phyloP scores from a whole-genome alignment of 2,329 filamentous ascomycete species.

The Orbilia ellipsospora region DNA sequence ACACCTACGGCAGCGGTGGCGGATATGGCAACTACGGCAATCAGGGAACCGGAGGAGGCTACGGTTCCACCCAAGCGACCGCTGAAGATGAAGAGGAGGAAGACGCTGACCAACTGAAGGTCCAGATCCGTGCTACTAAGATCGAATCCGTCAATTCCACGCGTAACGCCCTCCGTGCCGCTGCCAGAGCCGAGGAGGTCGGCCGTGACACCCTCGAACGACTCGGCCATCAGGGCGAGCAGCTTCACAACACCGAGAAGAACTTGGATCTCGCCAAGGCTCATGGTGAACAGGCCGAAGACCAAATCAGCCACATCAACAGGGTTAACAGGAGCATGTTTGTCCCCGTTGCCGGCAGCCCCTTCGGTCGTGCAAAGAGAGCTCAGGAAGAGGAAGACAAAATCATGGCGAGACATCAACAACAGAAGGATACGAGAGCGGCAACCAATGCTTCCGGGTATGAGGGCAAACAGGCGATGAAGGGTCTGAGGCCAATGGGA shows the following conservation, averaged over 20 bases:
- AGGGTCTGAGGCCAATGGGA: slow-evolving; percentile 64
- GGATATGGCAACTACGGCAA: slow-evolving; percentile 10
- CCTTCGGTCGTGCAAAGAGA: slow-evolving; percentile 77
- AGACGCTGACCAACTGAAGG: slow-evolving; percentile 76
- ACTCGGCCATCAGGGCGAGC: slow-evolving; percentile 81
- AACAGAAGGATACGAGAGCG: slow-evolving; percentile 74
- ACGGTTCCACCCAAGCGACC: slow-evolving; percentile 72
- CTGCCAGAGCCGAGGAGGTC: slow-evolving; percentile 75
- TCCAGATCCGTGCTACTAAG: slow-evolving; percentile 80
- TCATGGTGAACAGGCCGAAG: slow-evolving; percentile 79
- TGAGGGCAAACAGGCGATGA: slow-evolving; percentile 68
- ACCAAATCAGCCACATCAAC: slow-evolving; percentile 84
- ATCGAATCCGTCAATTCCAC: slow-evolving; percentile 79
- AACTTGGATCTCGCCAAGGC: slow-evolving; percentile 83
- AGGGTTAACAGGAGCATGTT: slow-evolving; percentile 92
- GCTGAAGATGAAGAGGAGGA: slow-evolving; percentile 80
- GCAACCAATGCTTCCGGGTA: slow-evolving; percentile 69
- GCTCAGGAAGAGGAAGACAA: slow-evolving; percentile 74
- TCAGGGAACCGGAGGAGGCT: slow-evolving; percentile 17
- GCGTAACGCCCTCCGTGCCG: slow-evolving; percentile 75
- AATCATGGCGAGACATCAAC: slow-evolving; percentile 75
- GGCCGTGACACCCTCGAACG: slow-evolving; percentile 77
- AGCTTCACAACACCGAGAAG: slow-evolving; percentile 82
- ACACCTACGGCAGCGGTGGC: slow-evolving; percentile 16
- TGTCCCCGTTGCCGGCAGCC: slow-evolving; percentile 79